Percentiles rank a stretch among this genome's conserved stretches.
Evolutionary conservation across 352 stramenopile genomes (phyloP).

Genomic region (Pythium phragmiticola): DNA sequence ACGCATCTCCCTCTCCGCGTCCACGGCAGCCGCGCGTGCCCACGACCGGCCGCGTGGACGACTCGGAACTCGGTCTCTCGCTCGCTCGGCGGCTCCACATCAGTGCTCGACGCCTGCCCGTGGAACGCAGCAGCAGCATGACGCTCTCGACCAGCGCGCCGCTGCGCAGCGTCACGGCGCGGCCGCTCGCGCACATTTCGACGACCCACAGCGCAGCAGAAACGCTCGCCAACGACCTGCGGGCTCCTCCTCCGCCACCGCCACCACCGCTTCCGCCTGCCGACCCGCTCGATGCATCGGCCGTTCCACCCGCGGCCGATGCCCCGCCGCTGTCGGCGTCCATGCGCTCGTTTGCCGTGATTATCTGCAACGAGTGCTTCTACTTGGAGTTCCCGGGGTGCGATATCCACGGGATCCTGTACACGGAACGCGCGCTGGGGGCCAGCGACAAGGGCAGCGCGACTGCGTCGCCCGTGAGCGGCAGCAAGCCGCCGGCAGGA

Average conservation of each 20-base stretch:
- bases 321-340: conserved; percentile 24
- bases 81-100: conserved; percentile 16
- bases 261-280: not conserved
- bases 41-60: not conserved
- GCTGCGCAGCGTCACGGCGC: conserved; percentile 29
- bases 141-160: conserved; percentile 25
- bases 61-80: conserved; percentile 21
- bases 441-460: conserved; percentile 11
- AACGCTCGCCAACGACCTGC: not conserved
- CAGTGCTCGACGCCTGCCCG: conserved; percentile 4
- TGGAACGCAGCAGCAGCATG: conserved; percentile 9
- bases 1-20: not conserved
- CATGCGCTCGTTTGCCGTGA: conserved; percentile 75
- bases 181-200: conserved; percentile 28
- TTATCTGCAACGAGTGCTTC: conserved; percentile 78
- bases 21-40: conserved; percentile 10
- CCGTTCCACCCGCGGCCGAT: conserved; percentile 4
- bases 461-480: not conserved
- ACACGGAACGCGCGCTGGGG: conserved; percentile 56
- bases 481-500: not conserved
- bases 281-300: not conserved
- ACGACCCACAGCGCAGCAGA: conserved; percentile 15
- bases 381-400: conserved; percentile 89
- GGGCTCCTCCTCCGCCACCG: not conserved
- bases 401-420: conserved; percentile 81